Percentiles rank a stretch among this genome's conserved stretches.
Evolutionary conservation across 768 basidiomycete species (phyloP).

Genomic region (Agaricus blazei): DNA sequence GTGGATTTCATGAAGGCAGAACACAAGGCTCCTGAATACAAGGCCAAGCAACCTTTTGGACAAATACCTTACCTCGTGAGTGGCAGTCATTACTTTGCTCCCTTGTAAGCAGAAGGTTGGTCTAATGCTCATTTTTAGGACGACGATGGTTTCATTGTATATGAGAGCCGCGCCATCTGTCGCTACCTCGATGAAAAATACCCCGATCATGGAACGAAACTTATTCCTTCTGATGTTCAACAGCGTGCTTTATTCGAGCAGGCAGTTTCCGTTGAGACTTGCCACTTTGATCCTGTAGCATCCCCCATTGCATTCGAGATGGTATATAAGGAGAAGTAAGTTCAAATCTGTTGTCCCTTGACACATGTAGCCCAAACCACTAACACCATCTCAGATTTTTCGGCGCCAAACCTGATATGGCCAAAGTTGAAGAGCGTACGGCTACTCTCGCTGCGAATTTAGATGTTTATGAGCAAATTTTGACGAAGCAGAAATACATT

Average conservation of each 20-base stretch:
- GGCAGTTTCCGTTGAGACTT: conserved; percentile 41
- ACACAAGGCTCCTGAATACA: conserved; percentile 10
- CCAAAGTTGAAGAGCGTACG: conserved; percentile 22
- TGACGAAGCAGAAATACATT: conserved; percentile 48
- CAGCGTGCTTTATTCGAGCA: conserved; percentile 36
- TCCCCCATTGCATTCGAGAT: conserved; percentile 39
- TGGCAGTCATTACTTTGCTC: conserved; percentile 35
- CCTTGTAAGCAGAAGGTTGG: conserved; percentile 39
- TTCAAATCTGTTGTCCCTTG: neutral
- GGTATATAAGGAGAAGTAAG: conserved; percentile 38
- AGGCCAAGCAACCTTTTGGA: conserved; percentile 14
- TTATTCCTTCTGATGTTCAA: conserved; percentile 41
- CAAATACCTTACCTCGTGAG: conserved; percentile 14
- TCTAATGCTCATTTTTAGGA: conserved; percentile 34
- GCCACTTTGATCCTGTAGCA: conserved; percentile 41
- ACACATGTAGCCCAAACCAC: neutral
- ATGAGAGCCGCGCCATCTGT: conserved; percentile 24
- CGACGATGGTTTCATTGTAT: conserved; percentile 45
- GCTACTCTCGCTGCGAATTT: conserved; percentile 32
- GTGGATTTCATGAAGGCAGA: conserved; percentile 9
- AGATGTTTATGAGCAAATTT: conserved; percentile 47
- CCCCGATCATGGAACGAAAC: conserved; percentile 35
- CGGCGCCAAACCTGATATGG: conserved; percentile 17
- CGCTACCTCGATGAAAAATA: conserved; percentile 30
- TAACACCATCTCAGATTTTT: conserved; percentile 7